Evolutionary conservation across 768 basidiomycete species (phyloP).

Genomic region (Hygrocybe punicea): DNA sequence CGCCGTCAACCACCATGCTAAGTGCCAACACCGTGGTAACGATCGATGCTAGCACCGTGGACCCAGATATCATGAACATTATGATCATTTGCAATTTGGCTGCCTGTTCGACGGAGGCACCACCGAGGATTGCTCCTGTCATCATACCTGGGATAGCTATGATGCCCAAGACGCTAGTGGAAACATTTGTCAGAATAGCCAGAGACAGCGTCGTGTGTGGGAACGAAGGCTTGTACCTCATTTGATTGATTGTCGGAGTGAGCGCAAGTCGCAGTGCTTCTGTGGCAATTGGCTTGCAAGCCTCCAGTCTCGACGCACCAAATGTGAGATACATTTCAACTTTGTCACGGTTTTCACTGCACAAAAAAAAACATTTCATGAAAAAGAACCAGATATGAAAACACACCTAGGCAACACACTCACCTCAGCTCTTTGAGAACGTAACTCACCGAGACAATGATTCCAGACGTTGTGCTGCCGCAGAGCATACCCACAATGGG

Average conservation of each 20-base stretch:
- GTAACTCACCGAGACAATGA: constrained; percentile 66
- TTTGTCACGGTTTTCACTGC: constrained; percentile 78
- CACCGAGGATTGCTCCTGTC: constrained; percentile 88
- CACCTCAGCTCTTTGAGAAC: constrained; percentile 77
- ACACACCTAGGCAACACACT: constrained; percentile 26
- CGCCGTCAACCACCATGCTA: constrained; percentile 59
- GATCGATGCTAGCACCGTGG: constrained; percentile 68
- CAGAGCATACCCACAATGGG: constrained; percentile 86
- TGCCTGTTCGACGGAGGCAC: constrained; percentile 79
- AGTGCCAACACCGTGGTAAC: constrained; percentile 60
- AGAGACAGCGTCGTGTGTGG: not conserved
- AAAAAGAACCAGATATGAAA: not conserved
- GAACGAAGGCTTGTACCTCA: constrained; percentile 52
- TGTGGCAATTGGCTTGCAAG: constrained; percentile 72
- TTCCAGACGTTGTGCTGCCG: constrained; percentile 71
- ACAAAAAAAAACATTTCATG: not conserved
- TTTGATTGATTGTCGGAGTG: constrained; percentile 78
- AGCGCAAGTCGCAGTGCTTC: constrained; percentile 79
- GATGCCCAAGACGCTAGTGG: constrained; percentile 62
- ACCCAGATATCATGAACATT: constrained; percentile 88
- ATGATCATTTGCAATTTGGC: constrained; percentile 88
- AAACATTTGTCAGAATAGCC: not conserved
- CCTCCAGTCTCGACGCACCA: constrained; percentile 80
- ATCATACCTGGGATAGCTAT: constrained; percentile 88
- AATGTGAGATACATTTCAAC: constrained; percentile 84